Evolutionary conservation across 192 early-diverging fungal species (phyloP), one percentile per base, ranked within the genome.

Genomic region (Coemansia sp.): DNA sequence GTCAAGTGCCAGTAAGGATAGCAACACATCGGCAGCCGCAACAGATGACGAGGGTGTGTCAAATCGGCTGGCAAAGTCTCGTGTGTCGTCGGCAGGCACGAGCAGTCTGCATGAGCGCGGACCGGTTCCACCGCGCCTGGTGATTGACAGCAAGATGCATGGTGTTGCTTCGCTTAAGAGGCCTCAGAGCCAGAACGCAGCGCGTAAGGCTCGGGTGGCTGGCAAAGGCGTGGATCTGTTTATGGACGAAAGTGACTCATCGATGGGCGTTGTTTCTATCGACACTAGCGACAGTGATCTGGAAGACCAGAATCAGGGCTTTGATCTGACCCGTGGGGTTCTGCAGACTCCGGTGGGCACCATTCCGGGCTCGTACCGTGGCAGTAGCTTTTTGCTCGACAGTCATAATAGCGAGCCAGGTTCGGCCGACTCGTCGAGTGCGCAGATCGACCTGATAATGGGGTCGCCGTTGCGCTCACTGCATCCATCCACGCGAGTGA

Each of bases 401-500:
- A 54, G 37, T 8, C 57, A 29, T 23, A 39, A 41, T 10, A 57
- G 64, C 56, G 56, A 65, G 56, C 45, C 27, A 0, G 56, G 19
- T 12, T 58, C 64, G 21, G 48, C 60, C 2, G 64, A 64, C 21
- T 63, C 70, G 8, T 56, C 67, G 2, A 59, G 54, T 2, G 51
- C 66, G 32, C 73, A 69, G 58, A 65, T 61, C 35, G 70, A 76
- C 53, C 57, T 72, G 43, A 50, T 72, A 24, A 62, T 72, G 64
- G 76, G 62, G 39, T 76, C 73, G 38, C 79, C 73, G 3, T 51
- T 76, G 35, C 78, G 69, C 32, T 52, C 68, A 10, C 43, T 66
- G 41, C 69, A 66, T 9, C 60, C 47, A 9, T 48, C 61, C 14
- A 52, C 53, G 2, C 50, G 57, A 2, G 65, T 55, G 6, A 59